Conservation (phyloP, 2,329 filamentous ascomycete genomes). For the Fusarium ambrosium region DNA sequence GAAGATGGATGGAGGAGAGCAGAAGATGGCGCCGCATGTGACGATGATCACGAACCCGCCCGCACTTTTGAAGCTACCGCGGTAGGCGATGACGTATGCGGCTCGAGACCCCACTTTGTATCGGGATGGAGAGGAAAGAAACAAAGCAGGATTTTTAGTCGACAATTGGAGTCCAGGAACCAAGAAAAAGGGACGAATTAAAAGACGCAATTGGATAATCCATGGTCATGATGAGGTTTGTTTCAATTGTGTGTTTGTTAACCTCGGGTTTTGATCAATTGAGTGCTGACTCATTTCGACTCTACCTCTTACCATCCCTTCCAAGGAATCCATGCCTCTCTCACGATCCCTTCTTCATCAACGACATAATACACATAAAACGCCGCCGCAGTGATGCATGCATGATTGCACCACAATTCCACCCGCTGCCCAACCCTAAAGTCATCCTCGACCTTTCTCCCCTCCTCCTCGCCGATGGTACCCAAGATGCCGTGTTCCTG, state of each 20-base stretch:
- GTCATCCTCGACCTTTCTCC: constrained; percentile 40
- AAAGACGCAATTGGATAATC: constrained; percentile 16
- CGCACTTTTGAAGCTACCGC: constrained; percentile 37
- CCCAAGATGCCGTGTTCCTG: constrained; percentile 56
- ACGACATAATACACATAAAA: constrained; percentile 54
- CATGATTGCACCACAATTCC: constrained; percentile 50
- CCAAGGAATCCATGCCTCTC: constrained; percentile 55
- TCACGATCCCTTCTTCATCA: constrained; percentile 52
- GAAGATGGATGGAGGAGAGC: constrained; percentile 28
- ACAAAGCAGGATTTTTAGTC: constrained; percentile 43
- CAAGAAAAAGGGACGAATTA: constrained; percentile 29
- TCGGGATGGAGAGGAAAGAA: neutral
- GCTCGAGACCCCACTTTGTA: constrained; percentile 41
- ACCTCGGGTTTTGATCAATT: neutral
- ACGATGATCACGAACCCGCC: constrained; percentile 40
- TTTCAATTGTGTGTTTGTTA: neutral
- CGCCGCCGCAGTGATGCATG: constrained; percentile 55
- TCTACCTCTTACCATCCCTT: constrained; percentile 49
- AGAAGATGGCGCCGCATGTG: constrained; percentile 40
- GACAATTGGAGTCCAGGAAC: constrained; percentile 37
- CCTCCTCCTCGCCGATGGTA: constrained; percentile 26
- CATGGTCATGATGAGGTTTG: neutral
- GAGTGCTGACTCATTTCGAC: neutral
- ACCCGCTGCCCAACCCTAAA: constrained; percentile 53
- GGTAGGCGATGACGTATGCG: constrained; percentile 46